phyloP scores from a whole-genome alignment of 2,329 filamentous ascomycete species.

The Didymella pinodella region DNA sequence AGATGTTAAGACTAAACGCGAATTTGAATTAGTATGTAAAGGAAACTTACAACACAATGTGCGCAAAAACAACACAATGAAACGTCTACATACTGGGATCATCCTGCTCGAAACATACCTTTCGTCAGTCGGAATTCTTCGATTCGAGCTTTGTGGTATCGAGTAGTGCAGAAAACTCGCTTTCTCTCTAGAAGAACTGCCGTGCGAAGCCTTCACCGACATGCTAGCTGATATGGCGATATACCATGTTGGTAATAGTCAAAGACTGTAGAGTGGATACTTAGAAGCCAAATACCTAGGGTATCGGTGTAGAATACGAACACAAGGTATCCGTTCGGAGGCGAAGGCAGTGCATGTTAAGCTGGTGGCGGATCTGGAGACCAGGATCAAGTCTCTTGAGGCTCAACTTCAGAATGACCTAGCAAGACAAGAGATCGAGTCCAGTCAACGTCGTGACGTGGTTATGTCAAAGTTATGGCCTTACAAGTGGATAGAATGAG shows the following conservation, averaged over 20 bases:
- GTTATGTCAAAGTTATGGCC: conserved; percentile 66
- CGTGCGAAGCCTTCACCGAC: conserved; percentile 64
- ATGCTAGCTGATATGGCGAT: conserved; percentile 57
- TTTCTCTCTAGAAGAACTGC: conserved; percentile 59
- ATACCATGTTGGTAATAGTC: conserved; percentile 22
- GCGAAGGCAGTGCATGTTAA: neutral
- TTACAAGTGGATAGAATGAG: conserved; percentile 52
- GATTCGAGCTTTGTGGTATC: conserved; percentile 1
- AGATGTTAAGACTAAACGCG: neutral
- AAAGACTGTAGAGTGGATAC: neutral
- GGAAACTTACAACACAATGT: neutral
- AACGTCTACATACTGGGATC: conserved; percentile 1
- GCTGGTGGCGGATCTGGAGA: too few relatives aligned
- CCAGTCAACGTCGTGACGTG: conserved; percentile 38
- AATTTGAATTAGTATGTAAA: neutral
- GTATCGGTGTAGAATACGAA: neutral
- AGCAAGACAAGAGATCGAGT: too few relatives aligned
- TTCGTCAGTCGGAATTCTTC: conserved; percentile 3
- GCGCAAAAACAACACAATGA: neutral
- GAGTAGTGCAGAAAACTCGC: conserved; percentile 12
- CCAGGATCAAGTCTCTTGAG: neutral
- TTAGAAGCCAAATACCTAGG: conserved; percentile 29
- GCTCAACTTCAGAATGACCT: neutral
- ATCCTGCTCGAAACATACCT: conserved; percentile 9
- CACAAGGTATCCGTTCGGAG: neutral